Base-by-base conservation (phyloP, 148 eudicot species). In the Euryodendron excelsum region DNA sequence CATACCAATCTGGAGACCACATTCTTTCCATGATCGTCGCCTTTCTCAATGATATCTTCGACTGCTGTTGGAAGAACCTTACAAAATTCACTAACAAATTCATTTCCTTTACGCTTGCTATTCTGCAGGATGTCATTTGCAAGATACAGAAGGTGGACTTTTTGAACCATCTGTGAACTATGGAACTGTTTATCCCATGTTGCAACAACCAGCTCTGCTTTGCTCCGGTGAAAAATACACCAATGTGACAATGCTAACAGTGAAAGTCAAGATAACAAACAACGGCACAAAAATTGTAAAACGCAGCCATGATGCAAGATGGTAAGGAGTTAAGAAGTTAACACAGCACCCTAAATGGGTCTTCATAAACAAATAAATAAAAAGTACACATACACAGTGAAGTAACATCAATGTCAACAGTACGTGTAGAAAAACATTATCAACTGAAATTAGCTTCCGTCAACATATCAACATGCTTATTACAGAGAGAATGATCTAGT, bases 61-160 rank as follows among this genome's bases (percentile, higher is more conserved):
- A 96, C 86, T 70, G 99, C 99, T 70, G 82, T 80, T n/a, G 99
- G 99, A 77, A 96, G 97, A 72, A 96, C 94, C 85, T 96, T 96
- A 97, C 99, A 96, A 80, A 96, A 93, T 87, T 91, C 97, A 23
- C 86, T 85, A 64, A 93, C 97, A 77, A 96, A 96, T 80, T 96
- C 99, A 81, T 96, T 93, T 80, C 99, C 99, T 81, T 96, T 96
- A 56, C 97, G 96, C 86, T 90, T 96, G 87, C 99, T 93, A 60
- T 96, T 96, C 82, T 96, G 99, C 33, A 96, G 75, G 71, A 96
- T 96, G 82, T 96, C 99, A 85, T 96, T 96, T 69, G 99, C 97
- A 79, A 96, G 96, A 81, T 91, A 93, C 55, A 96, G 69, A 84
- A 96, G 92, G 27, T 89, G 96, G 55, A 93, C 83, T 83, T 96